Evolutionary conservation across 805 yeast genomes (phyloP).

Genomic region (Yarrowia sp.): DNA sequence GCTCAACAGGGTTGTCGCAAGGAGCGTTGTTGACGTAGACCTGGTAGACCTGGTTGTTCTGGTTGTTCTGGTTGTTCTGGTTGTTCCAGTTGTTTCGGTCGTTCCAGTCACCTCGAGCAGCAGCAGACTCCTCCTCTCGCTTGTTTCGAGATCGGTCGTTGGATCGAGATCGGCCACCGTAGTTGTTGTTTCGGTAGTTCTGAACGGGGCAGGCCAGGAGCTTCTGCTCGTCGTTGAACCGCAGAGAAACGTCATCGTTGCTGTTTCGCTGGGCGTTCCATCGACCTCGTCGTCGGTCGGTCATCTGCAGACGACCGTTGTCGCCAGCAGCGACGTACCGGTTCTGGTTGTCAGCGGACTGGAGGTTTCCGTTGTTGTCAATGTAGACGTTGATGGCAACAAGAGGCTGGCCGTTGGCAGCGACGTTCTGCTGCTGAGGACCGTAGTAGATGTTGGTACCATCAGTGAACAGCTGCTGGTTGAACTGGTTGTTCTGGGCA

Average conservation of each 20-base stretch:
- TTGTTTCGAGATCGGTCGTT: background rate
- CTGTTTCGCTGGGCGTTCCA: background rate
- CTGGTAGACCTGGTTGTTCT: background rate
- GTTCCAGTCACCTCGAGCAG: background rate
- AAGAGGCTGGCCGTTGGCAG: background rate
- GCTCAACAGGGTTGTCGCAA: constrained; percentile 1
- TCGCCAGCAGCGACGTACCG: background rate
- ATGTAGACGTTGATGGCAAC: background rate
- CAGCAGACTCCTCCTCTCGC: background rate
- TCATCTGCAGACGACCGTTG: background rate
- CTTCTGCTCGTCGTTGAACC: background rate
- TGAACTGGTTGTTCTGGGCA: background rate
- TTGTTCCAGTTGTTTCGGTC: background rate
- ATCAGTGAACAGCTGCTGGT: constrained; percentile 22
- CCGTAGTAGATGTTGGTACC: constrained; percentile 15
- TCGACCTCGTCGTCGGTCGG: background rate
- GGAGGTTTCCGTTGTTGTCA: background rate
- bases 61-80: background rate
- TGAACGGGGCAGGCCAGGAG: constrained; percentile 18
- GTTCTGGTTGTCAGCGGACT: background rate
- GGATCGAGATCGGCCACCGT: background rate
- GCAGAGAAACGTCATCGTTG: background rate
- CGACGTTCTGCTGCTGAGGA: background rate
- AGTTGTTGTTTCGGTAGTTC: background rate
- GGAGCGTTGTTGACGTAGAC: constrained; percentile 20